phyloP scores from a whole-genome alignment of 2,329 filamentous ascomycete species.

The Fusarium miscanthi region DNA sequence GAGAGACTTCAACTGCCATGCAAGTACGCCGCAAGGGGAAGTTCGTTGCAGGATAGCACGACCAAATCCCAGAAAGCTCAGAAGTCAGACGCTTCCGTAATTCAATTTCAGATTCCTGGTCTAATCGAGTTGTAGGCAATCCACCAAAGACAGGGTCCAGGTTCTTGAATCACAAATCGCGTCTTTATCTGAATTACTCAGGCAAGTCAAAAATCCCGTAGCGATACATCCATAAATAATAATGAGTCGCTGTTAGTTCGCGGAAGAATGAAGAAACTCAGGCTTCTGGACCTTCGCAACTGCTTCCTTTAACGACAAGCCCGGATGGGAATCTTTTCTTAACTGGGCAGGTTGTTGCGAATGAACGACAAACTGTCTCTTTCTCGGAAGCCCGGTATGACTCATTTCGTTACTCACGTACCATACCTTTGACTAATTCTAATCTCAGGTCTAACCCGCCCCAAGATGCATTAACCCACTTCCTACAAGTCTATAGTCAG shows the following conservation, averaged over 20 bases:
- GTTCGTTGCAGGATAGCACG: accelerated
- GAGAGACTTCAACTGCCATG: background rate
- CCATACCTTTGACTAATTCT: accelerated
- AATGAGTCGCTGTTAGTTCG: accelerated
- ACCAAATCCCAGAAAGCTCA: background rate
- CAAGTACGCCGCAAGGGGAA: conserved; percentile 2
- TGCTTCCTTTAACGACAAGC: no score
- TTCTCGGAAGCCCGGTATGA: background rate
- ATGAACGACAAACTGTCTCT: background rate
- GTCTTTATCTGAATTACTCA: background rate
- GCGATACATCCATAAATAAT: background rate
- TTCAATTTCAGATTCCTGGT: accelerated
- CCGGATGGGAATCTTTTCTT: no score
- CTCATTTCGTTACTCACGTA: background rate
- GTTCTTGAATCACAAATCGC: background rate
- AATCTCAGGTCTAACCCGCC: background rate
- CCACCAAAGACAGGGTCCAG: conserved; percentile 1
- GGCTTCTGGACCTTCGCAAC: background rate
- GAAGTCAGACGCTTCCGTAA: background rate
- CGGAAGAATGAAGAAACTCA: accelerated
- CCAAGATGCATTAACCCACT: background rate
- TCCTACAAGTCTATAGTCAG: background rate
- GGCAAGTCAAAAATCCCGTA: background rate
- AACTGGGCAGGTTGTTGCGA: no score
- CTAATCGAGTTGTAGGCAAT: background rate